Evolutionary conservation across 1,139 yeast species (phyloP).

Genomic region (Petasospora fabianii): DNA sequence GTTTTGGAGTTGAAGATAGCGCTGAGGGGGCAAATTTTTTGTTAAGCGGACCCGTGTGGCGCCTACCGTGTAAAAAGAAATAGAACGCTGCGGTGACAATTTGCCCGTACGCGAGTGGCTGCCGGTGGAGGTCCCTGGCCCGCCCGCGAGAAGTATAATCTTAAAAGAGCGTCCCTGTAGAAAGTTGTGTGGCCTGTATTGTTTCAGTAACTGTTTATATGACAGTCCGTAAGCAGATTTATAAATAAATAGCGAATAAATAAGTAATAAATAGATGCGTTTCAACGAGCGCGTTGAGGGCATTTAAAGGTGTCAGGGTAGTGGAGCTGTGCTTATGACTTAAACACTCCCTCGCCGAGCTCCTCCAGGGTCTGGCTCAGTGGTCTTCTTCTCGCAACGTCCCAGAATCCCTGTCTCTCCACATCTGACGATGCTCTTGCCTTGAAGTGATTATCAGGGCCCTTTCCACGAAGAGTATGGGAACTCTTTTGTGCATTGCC

Average conservation of each 20-base stretch:
- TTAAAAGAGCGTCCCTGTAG: no score
- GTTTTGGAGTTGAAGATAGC: constrained; percentile 6
- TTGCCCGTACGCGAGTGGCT: background rate
- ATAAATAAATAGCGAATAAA: constrained; percentile 7
- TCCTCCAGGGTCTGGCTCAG: constrained; percentile 75
- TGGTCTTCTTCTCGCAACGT: constrained; percentile 77
- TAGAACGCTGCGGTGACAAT: no score
- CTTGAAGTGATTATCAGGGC: constrained; percentile 17
- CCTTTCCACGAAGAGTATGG: constrained; percentile 35
- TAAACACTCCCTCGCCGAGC: constrained; percentile 44
- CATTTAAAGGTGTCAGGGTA: background rate
- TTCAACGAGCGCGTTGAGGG: background rate
- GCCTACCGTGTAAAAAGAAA: constrained; percentile 6
- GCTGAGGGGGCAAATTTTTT: constrained; percentile 12
- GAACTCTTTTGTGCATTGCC: constrained; percentile 31
- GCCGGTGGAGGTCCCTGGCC: no score
- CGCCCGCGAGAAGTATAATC: no score
- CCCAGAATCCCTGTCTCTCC: constrained; percentile 72
- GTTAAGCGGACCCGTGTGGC: constrained; percentile 4
- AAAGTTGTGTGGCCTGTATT: no score
- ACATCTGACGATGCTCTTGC: constrained; percentile 14
- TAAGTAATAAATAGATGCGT: constrained; percentile 11
- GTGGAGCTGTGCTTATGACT: constrained; percentile 14
- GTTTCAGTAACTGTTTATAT: no score
- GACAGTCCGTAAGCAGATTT: no score